These are phyloP conservation scores for Pelagomonas calceolata DNA, from an alignment of 108 stramenopile genomes.

Conservation along the genomic window DNA sequence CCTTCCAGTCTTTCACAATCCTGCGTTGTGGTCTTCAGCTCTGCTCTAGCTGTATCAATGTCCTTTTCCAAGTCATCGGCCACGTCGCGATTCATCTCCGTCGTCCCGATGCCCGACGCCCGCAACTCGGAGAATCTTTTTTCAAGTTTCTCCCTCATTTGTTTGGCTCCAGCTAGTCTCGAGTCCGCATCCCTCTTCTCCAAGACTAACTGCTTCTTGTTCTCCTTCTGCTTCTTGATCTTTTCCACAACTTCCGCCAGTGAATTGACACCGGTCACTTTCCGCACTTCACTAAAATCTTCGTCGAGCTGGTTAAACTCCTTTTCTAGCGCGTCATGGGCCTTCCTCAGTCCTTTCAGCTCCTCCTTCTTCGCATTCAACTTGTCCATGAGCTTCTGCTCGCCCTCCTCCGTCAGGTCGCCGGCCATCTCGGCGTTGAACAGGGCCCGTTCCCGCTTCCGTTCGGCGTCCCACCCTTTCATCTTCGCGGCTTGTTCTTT, in stretches of 20 bases:
- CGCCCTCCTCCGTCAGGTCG: constrained; percentile 25
- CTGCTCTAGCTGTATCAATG: constrained; percentile 28
- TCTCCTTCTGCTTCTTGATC: constrained; percentile 38
- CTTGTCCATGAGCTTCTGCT: constrained; percentile 19
- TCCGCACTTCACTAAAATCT: constrained; percentile 39
- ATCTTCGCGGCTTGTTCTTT: constrained; percentile 27
- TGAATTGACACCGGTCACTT: constrained; percentile 56
- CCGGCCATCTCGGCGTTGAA: constrained; percentile 27
- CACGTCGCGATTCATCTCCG: constrained; percentile 49
- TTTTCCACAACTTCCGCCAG: constrained; percentile 55
- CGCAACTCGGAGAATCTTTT: constrained; percentile 28
- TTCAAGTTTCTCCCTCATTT: constrained; percentile 31
- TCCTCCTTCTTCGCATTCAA: constrained; percentile 27
- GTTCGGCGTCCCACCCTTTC: constrained; percentile 36
- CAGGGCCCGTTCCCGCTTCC: constrained; percentile 21
- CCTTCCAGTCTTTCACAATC: constrained; percentile 45
- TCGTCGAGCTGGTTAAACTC: constrained; percentile 27
- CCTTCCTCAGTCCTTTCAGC: constrained; percentile 24
- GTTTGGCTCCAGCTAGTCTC: constrained; percentile 37
- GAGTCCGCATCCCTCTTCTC: constrained; percentile 56
- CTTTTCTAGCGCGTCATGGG: not conserved
- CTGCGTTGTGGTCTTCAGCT: constrained; percentile 49
- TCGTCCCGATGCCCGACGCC: constrained; percentile 46
- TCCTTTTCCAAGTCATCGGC: constrained; percentile 36
- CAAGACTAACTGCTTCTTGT: constrained; percentile 25